Base-by-base conservation (phyloP, 2,329 filamentous ascomycete genomes). In the Epichloe bromicola region DNA sequence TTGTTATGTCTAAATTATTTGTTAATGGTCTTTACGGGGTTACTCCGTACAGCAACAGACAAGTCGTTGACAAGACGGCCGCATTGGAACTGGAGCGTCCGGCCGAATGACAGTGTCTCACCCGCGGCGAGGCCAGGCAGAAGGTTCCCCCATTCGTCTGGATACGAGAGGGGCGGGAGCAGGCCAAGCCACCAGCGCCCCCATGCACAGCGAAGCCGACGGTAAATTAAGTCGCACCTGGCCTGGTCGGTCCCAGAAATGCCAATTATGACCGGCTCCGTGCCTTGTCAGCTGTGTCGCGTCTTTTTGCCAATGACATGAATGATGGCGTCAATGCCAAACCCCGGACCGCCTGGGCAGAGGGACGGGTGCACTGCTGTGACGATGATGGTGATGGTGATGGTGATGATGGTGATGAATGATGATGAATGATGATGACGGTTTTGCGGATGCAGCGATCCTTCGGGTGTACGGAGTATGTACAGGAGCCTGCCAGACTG, bases 121-220 rank as follows among this genome's bases (percentile, higher is more conserved):
- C 34, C 19, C 42, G 36, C 48, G 41, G 26, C 34, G 23, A 26
- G 23, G 23, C 23, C 23, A 26, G 6, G 26, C 49, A 45, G 49
- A 49, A 51, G 49, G 26, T 46, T 51, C 40, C 46, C 52, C 52
- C 37, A 53, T 49, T 51, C 49, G 52, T 19, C 41, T 23, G 20
- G n/a, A 41, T 48, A 48, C 48, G 48, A 50, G 23, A n/a, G 17
- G 52, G 30, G 36, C 26, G 48, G 34, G 37, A 46, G 19, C 45
- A 41, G 41, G 30, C 30, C 14, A 51, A 34, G 52, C 49, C 49
- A 46, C 41, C 44, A 20, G 49, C 41, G 23, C 19, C 46, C n/a
- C 45, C 45, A 48, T 48, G 48, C 43, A 33, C 37, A n/a, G 33
- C 10, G 14, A 51, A 40, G 52, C 49, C 48, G 45, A 48, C 49